Evolutionary conservation across 1,139 yeast species (phyloP).

Genomic region (Nematodospora anomalae): DNA sequence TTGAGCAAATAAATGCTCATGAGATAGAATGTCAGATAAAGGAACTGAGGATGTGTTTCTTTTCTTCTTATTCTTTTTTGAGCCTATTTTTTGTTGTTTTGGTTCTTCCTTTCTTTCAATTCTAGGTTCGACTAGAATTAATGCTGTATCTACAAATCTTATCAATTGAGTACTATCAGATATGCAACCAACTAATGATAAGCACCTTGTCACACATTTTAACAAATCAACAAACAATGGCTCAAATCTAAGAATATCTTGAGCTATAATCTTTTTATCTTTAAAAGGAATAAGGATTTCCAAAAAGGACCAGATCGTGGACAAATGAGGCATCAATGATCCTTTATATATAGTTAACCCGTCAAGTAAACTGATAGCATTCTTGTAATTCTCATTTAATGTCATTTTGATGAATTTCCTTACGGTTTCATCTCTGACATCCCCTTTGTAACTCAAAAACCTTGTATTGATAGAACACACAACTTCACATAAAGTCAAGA

Average conservation of each 20-base stretch:
- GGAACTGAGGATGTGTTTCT: conserved; percentile 47
- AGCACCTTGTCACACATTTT: conserved; percentile 25
- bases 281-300: conserved; percentile 56
- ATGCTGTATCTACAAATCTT: conserved; percentile 48
- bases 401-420: conserved; percentile 42
- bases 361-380: conserved; percentile 44
- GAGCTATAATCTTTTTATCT: conserved; percentile 34
- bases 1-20: conserved; percentile 55
- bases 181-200: conserved; percentile 32
- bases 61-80: conserved; percentile 38
- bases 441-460: conserved; percentile 56
- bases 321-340: conserved; percentile 48
- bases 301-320: conserved; percentile 47
- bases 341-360: conserved; percentile 46
- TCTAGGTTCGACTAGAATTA: conserved; percentile 47
- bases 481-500: conserved; percentile 50
- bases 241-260: conserved; percentile 34
- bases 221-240: conserved; percentile 30
- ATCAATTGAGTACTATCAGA: conserved; percentile 41
- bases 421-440: conserved; percentile 52
- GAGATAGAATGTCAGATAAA: conserved; percentile 70
- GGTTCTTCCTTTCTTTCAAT: conserved; percentile 1
- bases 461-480: conserved; percentile 54
- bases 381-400: conserved; percentile 42
- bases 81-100: conserved; percentile 5